Base-by-base conservation (phyloP, 2,329 filamentous ascomycete genomes). In the Ophiognomonia clavigignenti-juglandacearum region DNA sequence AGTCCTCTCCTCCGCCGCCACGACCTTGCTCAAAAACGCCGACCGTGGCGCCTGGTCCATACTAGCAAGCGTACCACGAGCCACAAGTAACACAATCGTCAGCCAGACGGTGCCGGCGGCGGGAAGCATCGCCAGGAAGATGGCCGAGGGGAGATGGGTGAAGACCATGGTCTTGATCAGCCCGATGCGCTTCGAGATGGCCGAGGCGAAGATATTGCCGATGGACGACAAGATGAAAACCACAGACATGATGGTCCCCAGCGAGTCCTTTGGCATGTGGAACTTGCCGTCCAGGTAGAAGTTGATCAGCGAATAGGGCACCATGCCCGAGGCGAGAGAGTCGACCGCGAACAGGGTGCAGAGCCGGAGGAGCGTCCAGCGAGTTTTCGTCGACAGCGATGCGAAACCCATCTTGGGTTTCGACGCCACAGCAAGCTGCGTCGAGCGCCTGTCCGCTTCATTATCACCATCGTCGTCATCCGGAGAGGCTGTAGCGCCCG, bases 141-240 rank as follows among this genome's bases (percentile, higher is more conserved):
- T 64, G 7, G 84, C 72, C 0, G 83, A 86, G 0, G 85, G 85
- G 0, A 88, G 68, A 55, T 88, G 84, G 0, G 84, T 87, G 57
- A 86, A 85, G 8, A 86, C 83, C 85, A 88, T 88, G 1, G 84
- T 87, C 70, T 81, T 82, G 37, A 88, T 75, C 29, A 89, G 78
- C 6, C 78, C 78, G 31, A 81, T 64, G 5, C 77, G 67, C 23
- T 74, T 75, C 6, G 78, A 73, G 2, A 82, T 65, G 4, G 77
- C 73, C 5, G 75, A 72, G 1, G 78, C 77, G 0, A 74, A 64
- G 11, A 82, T 61, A 55, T 73, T 77, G 0, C 76, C 79, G 1
- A 64, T 49, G 0, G 75, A 73, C 1, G 75, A 65, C 18, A 81
- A 68, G 42, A 78, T 66, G 50, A 68, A 73, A 0, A 76, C 74